These are phyloP conservation scores for Phialophora verrucosa DNA, from an alignment of 2,329 filamentous ascomycete genomes.

Conservation along the genomic window DNA sequence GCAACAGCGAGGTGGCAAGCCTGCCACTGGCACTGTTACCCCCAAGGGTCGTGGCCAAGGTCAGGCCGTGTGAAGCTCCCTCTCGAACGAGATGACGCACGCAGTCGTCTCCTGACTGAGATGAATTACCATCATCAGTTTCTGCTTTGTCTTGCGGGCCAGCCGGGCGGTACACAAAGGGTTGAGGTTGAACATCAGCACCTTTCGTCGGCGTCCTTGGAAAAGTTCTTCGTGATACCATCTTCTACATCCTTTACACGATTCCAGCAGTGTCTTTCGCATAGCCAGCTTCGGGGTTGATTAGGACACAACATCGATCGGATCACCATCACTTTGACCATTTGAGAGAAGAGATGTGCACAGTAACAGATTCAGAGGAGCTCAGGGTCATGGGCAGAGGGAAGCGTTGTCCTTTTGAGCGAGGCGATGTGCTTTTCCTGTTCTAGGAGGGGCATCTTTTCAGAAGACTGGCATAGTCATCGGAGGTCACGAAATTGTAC, in stretches of 20 bases:
- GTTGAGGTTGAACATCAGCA: constrained; percentile 17
- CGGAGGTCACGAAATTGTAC: constrained; percentile 27
- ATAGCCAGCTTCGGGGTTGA: constrained; percentile 35
- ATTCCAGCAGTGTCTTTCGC: constrained; percentile 24
- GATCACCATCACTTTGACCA: constrained; percentile 24
- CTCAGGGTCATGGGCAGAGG: constrained; percentile 19
- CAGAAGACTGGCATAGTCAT: constrained; percentile 10
- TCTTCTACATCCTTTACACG: constrained; percentile 20
- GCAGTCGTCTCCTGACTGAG: constrained; percentile 1
- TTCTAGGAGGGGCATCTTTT: constrained; percentile 8
- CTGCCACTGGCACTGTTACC: constrained; percentile 59
- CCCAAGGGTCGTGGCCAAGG: constrained; percentile 54
- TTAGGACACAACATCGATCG: constrained; percentile 25
- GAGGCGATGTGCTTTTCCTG: constrained; percentile 88
- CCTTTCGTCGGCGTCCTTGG: constrained; percentile 36
- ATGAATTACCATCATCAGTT: constrained; percentile 13
- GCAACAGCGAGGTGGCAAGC: constrained; percentile 65
- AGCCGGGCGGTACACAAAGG: constrained; percentile 30
- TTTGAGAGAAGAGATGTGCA: constrained; percentile 10
- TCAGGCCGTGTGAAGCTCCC: constrained; percentile 48
- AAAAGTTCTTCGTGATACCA: constrained; percentile 32
- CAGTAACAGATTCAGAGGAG: constrained; percentile 14
- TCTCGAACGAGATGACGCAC: neutral
- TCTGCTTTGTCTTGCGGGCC: constrained; percentile 24
- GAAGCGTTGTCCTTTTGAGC: constrained; percentile 75